phyloP scores from a whole-genome alignment of 2,329 filamentous ascomycete genomes.

The Fusarium sp. region DNA sequence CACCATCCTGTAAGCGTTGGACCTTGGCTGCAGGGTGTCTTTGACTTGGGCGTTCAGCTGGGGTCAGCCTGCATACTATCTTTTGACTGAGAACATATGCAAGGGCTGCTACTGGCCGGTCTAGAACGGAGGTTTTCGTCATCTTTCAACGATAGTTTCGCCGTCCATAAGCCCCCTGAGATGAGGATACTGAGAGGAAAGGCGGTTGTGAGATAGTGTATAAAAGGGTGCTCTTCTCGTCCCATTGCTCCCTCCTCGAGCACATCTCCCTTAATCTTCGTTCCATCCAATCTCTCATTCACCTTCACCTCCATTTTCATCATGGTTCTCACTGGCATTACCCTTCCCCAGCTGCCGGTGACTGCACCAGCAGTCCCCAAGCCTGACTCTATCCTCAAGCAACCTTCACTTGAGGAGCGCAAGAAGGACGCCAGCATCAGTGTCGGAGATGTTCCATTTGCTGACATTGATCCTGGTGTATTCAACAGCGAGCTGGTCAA shows the following conservation, averaged over 20 bases:
- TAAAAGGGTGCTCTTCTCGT: background rate
- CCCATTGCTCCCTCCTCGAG: background rate
- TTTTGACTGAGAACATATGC: background rate
- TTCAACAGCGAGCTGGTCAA: slow-evolving; percentile 47
- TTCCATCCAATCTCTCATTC: background rate
- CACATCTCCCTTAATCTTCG: background rate
- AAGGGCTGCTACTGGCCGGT: background rate
- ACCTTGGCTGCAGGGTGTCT: background rate
- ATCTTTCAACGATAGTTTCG: background rate
- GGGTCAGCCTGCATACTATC: slow-evolving; percentile 1
- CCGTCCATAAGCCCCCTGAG: background rate
- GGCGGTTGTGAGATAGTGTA: background rate
- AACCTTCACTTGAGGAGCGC: slow-evolving; percentile 39
- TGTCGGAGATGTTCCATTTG: slow-evolving; percentile 42
- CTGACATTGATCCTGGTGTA: slow-evolving; percentile 49
- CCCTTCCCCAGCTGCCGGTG: slow-evolving; percentile 9
- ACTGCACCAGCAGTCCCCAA: background rate
- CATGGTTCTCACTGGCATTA: slow-evolving; percentile 1
- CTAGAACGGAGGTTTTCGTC: background rate
- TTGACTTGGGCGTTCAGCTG: background rate
- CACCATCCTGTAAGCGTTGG: background rate
- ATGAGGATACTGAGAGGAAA: background rate
- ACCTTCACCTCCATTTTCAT: background rate
- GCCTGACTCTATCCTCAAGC: slow-evolving; percentile 40
- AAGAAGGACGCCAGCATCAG: slow-evolving; percentile 37